Conservation (phyloP, 164 flowering plant genomes). For the Magnolia sinica region DNA sequence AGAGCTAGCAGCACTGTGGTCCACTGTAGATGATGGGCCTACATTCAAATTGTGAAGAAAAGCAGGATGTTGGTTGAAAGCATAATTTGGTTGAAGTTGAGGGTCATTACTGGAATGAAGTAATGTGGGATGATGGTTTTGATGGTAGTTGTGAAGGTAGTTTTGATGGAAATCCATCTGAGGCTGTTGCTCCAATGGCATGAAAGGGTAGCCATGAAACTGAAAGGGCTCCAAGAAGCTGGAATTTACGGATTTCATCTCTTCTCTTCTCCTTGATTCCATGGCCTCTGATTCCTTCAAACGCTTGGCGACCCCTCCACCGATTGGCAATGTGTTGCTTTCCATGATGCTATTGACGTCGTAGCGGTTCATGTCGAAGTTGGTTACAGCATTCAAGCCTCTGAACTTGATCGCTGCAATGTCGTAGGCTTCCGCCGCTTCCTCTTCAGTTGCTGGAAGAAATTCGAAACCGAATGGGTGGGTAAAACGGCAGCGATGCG, state of each 20-base stretch:
- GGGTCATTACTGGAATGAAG: slow-evolving; percentile 29
- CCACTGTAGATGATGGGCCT: slow-evolving; percentile 18
- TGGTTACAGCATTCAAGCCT: slow-evolving; percentile 77
- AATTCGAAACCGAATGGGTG: no score
- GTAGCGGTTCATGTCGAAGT: slow-evolving; percentile 18
- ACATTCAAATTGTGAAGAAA: no score
- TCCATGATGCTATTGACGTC: slow-evolving; percentile 80
- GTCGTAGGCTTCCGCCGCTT: slow-evolving; percentile 91
- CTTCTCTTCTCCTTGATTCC: slow-evolving; percentile 23
- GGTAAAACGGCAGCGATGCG: no score
- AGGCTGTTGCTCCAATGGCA: slow-evolving; percentile 27
- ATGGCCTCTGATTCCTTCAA: slow-evolving; percentile 67
- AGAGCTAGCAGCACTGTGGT: slow-evolving; percentile 29
- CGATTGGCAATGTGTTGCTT: slow-evolving; percentile 72
- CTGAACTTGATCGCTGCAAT: slow-evolving; percentile 83
- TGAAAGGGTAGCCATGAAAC: slow-evolving; percentile 42
- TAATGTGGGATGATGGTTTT: slow-evolving; percentile 38
- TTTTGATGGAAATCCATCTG: slow-evolving; percentile 18
- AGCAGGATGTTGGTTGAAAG: neutral
- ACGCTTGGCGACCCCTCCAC: slow-evolving; percentile 73
- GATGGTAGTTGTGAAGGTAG: slow-evolving; percentile 31
- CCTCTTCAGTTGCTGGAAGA: slow-evolving; percentile 71
- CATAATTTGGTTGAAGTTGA: slow-evolving; percentile 38
- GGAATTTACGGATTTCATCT: slow-evolving; percentile 41
- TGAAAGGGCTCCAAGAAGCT: slow-evolving; percentile 28